These are phyloP conservation scores for Arthroderma sp. DNA, from an alignment of 2,329 filamentous ascomycete genomes.

Conservation along the genomic window DNA sequence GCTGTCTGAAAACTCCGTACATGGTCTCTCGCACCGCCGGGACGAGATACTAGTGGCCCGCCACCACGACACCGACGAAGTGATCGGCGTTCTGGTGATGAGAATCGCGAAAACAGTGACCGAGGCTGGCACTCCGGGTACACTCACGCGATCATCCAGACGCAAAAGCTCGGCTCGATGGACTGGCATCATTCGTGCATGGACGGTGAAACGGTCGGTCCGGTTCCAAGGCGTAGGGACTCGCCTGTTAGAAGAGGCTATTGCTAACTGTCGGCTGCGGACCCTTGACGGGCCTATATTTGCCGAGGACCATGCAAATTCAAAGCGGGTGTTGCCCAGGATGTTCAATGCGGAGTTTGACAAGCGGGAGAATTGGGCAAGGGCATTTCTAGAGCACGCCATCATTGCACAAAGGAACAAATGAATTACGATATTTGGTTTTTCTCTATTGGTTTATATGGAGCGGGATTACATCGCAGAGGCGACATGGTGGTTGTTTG, in stretches of 20 bases:
- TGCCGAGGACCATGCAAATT: conserved; percentile 65
- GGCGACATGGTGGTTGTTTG: no score
- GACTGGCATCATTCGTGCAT: conserved; percentile 56
- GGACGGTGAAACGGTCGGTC: conserved; percentile 62
- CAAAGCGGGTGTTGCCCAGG: conserved; percentile 46
- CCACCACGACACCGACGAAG: conserved; percentile 24
- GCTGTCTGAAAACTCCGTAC: conserved; percentile 34
- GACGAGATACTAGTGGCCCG: conserved; percentile 50
- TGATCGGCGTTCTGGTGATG: conserved; percentile 60
- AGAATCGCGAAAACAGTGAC: conserved; percentile 12
- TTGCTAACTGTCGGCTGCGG: conserved; percentile 52
- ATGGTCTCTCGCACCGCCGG: conserved; percentile 27
- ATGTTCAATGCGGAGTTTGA: conserved; percentile 51
- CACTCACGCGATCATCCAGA: conserved; percentile 7
- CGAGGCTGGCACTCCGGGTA: conserved; percentile 4
- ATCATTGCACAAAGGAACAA: conserved; percentile 10
- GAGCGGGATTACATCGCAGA: no score
- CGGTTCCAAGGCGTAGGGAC: conserved; percentile 58
- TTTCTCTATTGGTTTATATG: no score
- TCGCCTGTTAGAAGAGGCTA: conserved; percentile 59
- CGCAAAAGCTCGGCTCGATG: conserved; percentile 10
- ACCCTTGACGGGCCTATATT: conserved; percentile 59
- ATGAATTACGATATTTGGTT: background rate
- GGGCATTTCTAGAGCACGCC: conserved; percentile 24
- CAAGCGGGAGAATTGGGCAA: conserved; percentile 44